Evolutionary conservation across 495 filamentous ascomycete genomes (phyloP), one percentile per base, ranked within the genome.

Genomic region (Aspergillus coremiiformis): DNA sequence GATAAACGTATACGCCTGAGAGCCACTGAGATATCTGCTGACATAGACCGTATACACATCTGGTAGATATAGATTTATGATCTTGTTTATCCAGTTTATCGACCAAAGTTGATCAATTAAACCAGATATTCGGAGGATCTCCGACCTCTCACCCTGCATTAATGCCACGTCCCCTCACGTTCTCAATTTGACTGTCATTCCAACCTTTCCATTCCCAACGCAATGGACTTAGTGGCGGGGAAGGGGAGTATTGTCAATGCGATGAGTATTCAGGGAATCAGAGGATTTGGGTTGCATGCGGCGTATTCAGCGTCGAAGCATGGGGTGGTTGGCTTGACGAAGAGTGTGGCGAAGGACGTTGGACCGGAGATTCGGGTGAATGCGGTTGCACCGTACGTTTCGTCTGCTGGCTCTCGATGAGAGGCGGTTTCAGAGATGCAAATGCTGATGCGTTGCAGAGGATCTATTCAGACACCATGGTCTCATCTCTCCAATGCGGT

Each of bases 181-280:
- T 5, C 7, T 12, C 14, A 29, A 17, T 24, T 12, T n/a, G n/a
- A n/a, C n/a, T n/a, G n/a, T n/a, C n/a, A n/a, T n/a, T n/a, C n/a
- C n/a, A n/a, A n/a, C n/a, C n/a, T n/a, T n/a, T n/a, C n/a, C n/a
- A n/a, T n/a, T n/a, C n/a, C n/a, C n/a, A n/a, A n/a, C n/a, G n/a
- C n/a, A 47, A 66, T 64, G 60, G 50, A 64, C 46, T 59, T 62
- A 39, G 49, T 72, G 47, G 49, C 69, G 1, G 57, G 60, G 5
- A 52, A 23, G 5, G 75, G 71, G 0, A 79, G 75, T 52, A 82
- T 85, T 58, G 82, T 85, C n/a, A 82, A 79, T 64, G 78, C 78
- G 17, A 65, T 73, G 11, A 78, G 76, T 49, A 71, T 79, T 27
- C 72, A 77, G 19, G 82, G 81, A 0, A 22, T 83, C 12, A 63